Percentiles rank a stretch among this genome's conserved stretches.
phyloP scores from a whole-genome alignment of 495 filamentous ascomycete species.

The Penicillium egyptiacum region DNA sequence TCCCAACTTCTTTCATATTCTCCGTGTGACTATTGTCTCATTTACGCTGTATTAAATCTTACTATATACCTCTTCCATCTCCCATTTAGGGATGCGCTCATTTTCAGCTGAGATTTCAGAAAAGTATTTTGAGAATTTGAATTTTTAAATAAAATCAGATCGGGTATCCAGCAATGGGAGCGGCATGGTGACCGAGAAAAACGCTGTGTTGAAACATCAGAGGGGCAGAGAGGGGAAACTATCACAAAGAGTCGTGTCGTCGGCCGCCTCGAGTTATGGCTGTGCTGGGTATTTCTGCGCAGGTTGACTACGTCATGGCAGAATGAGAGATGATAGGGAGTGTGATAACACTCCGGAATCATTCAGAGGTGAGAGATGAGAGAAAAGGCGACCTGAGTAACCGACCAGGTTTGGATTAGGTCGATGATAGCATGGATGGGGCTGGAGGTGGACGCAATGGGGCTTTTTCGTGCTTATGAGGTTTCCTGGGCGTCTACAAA shows the following conservation, averaged over 20 bases:
- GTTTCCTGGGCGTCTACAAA: constrained; percentile 59
- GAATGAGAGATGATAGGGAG: constrained; percentile 7
- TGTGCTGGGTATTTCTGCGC: constrained; percentile 23
- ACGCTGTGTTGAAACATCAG: constrained; percentile 35
- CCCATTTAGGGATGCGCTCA: neutral
- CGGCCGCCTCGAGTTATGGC: constrained; percentile 8
- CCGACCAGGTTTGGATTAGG: neutral
- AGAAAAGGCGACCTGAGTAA: constrained; percentile 1
- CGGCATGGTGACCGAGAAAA: constrained; percentile 20
- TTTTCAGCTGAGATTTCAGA: neutral
- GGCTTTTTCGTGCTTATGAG: constrained; percentile 14
- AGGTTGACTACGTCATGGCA: constrained; percentile 26
- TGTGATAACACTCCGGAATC: neutral
- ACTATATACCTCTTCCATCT: neutral
- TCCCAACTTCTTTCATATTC: neutral
- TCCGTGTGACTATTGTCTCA: neutral
- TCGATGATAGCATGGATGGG: neutral
- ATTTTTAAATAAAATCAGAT: constrained; percentile 25
- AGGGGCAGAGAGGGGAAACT: constrained; percentile 7
- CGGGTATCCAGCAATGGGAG: constrained; percentile 43
- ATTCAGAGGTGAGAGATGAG: neutral
- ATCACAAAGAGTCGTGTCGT: constrained; percentile 9
- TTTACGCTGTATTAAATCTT: neutral
- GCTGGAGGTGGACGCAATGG: constrained; percentile 7
- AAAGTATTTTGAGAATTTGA: neutral